These are phyloP conservation scores for Naegleria lovaniensis DNA, from an alignment of 208 protist species.

Conservation along the genomic window DNA sequence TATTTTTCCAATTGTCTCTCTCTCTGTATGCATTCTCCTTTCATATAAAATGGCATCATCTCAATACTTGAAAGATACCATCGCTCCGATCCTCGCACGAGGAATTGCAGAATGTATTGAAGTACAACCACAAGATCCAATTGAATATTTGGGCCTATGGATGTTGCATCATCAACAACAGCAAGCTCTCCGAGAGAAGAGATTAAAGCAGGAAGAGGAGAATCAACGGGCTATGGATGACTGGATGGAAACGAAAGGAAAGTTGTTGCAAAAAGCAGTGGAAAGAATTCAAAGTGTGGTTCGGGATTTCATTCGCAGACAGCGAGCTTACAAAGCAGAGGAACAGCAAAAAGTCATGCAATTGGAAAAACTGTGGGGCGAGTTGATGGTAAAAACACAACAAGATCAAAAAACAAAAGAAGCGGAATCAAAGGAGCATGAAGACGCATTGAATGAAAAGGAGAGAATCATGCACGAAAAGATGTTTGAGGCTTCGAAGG, in stretches of 20 bases:
- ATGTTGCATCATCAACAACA: not conserved
- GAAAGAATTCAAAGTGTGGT: not conserved
- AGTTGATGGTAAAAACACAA: not conserved
- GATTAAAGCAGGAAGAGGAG: not conserved
- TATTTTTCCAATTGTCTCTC: not conserved
- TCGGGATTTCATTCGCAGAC: not conserved
- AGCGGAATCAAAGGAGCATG: not conserved
- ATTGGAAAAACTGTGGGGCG: not conserved
- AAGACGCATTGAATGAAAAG: not conserved
- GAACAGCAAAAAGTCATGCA: not conserved
- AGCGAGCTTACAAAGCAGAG: not conserved
- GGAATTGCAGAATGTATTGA: not conserved
- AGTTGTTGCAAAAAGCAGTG: not conserved
- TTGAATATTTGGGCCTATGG: not conserved
- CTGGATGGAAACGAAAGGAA: not conserved
- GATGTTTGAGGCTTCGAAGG: not conserved
- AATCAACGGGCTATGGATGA: not conserved
- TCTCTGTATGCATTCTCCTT: not conserved
- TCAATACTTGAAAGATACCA: not conserved
- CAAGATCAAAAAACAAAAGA: not conserved
- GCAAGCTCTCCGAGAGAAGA: not conserved
- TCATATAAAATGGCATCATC: not conserved
- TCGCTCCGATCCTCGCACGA: not conserved
- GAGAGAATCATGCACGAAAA: not conserved
- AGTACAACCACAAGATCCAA: not conserved